phyloP scores from a whole-genome alignment of 345 rosid genomes.

The Hevea brasiliensis region DNA sequence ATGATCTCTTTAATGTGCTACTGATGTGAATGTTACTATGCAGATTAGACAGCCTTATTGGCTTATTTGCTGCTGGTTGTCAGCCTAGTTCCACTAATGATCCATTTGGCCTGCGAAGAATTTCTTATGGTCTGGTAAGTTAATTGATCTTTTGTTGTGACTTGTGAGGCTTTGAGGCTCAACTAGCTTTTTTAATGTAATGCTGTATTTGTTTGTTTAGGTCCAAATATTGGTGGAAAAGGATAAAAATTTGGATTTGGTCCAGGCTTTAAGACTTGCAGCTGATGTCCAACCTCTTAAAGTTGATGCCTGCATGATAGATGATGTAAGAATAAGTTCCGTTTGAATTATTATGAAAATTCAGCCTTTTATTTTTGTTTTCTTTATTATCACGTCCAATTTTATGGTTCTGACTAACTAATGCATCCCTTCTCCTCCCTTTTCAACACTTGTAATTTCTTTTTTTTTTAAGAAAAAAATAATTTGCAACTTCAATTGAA shows the following conservation, averaged over 20 bases:
- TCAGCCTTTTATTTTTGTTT: not conserved
- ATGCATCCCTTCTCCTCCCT: too few species aligned
- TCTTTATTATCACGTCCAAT: not conserved
- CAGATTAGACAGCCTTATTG: slow-evolving; percentile 94
- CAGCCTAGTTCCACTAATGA: slow-evolving; percentile 94
- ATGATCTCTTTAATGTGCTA: slow-evolving; percentile 10
- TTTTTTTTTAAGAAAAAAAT: too few species aligned
- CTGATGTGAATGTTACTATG: slow-evolving; percentile 20
- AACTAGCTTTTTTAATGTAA: slow-evolving; percentile 3
- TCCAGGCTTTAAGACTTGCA: slow-evolving; percentile 61
- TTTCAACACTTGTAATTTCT: too few species aligned
- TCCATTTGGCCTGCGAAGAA: slow-evolving; percentile 92
- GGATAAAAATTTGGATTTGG: slow-evolving; percentile 63
- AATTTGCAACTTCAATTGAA: too few species aligned
- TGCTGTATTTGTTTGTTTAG: slow-evolving; percentile 38
- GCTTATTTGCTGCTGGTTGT: slow-evolving; percentile 96
- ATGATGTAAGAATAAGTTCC: slow-evolving; percentile 61
- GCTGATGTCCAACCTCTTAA: slow-evolving; percentile 73
- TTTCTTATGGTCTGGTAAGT: slow-evolving; percentile 92
- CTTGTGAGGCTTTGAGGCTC: not conserved
- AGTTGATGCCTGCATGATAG: slow-evolving; percentile 55
- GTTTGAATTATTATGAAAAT: not conserved
- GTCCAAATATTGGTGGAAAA: slow-evolving; percentile 87
- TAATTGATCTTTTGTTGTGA: slow-evolving; percentile 14
- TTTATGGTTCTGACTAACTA: not conserved